phyloP scores from a whole-genome alignment of 78 protist genomes.

The Protostelium mycophagum region DNA sequence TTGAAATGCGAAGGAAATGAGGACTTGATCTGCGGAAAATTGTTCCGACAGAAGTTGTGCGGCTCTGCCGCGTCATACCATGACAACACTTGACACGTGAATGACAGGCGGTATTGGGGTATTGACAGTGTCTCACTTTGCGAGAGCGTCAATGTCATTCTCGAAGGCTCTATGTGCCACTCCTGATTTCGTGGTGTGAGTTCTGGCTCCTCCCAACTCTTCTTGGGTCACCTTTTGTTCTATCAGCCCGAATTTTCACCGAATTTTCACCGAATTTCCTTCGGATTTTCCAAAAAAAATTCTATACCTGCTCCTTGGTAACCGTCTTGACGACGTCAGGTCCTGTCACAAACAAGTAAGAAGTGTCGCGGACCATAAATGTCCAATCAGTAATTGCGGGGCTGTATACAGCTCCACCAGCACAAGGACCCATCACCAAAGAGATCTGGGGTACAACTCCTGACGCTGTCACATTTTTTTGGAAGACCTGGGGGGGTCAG shows the following conservation, averaged over 20 bases:
- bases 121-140: background rate
- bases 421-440: conserved; percentile 97
- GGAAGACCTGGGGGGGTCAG: conserved; percentile 69
- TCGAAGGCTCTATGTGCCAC: conserved; percentile 87
- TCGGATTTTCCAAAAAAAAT: background rate
- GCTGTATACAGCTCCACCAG: conserved; percentile 97
- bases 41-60: too few relatives aligned
- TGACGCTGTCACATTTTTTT: conserved; percentile 87
- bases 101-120: too few relatives aligned
- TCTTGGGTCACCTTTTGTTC: conserved; percentile 83
- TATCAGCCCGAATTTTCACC: conserved; percentile 48
- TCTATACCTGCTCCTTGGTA: conserved; percentile 34
- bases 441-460: conserved; percentile 97
- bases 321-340: conserved; percentile 97
- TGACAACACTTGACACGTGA: too few relatives aligned
- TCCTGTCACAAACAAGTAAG: conserved; percentile 96
- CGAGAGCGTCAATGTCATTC: conserved; percentile 89
- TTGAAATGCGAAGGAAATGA: too few relatives aligned
- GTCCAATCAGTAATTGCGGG: conserved; percentile 97
- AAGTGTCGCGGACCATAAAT: conserved; percentile 90
- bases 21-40: too few relatives aligned
- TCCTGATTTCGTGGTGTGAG: conserved; percentile 85
- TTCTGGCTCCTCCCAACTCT: conserved; percentile 93
- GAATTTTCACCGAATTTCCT: background rate
- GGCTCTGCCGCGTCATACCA: too few relatives aligned